Base-by-base conservation (phyloP, 495 filamentous ascomycete genomes). In the Emericellopsis terricola region DNA sequence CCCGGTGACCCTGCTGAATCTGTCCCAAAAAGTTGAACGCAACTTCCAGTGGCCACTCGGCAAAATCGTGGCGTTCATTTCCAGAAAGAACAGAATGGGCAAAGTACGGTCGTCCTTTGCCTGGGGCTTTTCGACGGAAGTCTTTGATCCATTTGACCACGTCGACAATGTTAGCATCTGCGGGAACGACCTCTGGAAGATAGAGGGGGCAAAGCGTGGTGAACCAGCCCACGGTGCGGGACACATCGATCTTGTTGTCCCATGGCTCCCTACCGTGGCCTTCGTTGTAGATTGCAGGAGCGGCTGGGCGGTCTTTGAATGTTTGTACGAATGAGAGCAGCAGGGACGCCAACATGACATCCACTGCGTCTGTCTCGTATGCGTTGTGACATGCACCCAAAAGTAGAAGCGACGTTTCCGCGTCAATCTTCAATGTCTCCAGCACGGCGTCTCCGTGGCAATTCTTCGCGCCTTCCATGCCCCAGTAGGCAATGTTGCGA, bases 191-290 rank as follows among this genome's bases (percentile, higher is more conserved):
- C 55, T 46, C 26, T 57, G 52, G 26, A 45, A n/a, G n/a, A n/a
- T n/a, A n/a, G n/a, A 44, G 11, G 45, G 41, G 14, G 58, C 61
- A 10, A 48, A 29, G 32, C 59, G 61, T 63, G 1, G 65, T 73
- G 36, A 73, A 73, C 65, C 68, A 71, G 10, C 69, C 69, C 13
- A 71, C 56, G 8, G 68, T 71, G 23, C 60, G 51, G 1, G 65
- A 67, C 9, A 71, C 49, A 40, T 73, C 65, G 9, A 69, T 59
- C 2, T 46, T 39, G 2, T 48, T 17, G 37, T 66, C 59, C 60
- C 60, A 70, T 1, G 54, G 41, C 36, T 71, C 66, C 16, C 69
- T 45, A 4, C 69, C 69, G 32, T 73, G 68, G 1, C 64, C 60
- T 47, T 71, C 66, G 23, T 26, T 26, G 23, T 6, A 26, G 6